These are phyloP conservation scores for Mycosphaerelloides madeirae DNA, from an alignment of 2,329 filamentous ascomycete genomes.

Conservation along the genomic window DNA sequence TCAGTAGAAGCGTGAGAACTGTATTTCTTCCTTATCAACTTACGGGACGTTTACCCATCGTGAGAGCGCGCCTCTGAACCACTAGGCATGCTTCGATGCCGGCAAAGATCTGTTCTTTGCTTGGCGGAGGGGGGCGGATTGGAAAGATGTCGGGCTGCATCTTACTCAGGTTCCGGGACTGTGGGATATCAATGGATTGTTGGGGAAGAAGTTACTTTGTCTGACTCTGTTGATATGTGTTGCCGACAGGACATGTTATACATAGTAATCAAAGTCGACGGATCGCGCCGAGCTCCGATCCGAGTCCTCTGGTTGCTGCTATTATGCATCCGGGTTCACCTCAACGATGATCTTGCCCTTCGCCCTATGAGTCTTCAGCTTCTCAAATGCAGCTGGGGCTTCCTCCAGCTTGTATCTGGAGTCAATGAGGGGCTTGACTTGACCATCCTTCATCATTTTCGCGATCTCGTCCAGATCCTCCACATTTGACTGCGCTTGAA, in stretches of 20 bases:
- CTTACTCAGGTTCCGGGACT: too few species aligned
- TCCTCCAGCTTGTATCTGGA: conserved; percentile 53
- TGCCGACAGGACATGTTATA: too few species aligned
- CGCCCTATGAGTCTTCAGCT: conserved; percentile 52
- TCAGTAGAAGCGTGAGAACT: too few species aligned
- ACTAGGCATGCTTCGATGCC: conserved; percentile 38
- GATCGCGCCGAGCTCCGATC: neutral
- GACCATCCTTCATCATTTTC: conserved; percentile 53
- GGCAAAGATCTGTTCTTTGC: conserved; percentile 37
- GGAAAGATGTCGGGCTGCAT: conserved; percentile 32
- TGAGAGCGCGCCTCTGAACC: conserved; percentile 43
- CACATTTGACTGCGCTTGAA: conserved; percentile 35
- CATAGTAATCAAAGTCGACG: neutral
- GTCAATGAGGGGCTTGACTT: conserved; percentile 54
- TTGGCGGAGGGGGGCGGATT: conserved; percentile 32
- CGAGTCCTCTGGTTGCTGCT: neutral
- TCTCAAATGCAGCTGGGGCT: conserved; percentile 53
- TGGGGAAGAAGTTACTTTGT: too few species aligned
- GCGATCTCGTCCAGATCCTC: conserved; percentile 49
- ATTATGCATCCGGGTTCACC: conserved; percentile 6
- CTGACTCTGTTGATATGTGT: too few species aligned
- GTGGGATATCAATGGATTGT: too few species aligned
- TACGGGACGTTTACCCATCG: conserved; percentile 46
- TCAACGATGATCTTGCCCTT: conserved; percentile 56
- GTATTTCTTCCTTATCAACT: too few species aligned